Conservation (phyloP, 2,329 filamentous ascomycete species). For the Verticillium longisporum region DNA sequence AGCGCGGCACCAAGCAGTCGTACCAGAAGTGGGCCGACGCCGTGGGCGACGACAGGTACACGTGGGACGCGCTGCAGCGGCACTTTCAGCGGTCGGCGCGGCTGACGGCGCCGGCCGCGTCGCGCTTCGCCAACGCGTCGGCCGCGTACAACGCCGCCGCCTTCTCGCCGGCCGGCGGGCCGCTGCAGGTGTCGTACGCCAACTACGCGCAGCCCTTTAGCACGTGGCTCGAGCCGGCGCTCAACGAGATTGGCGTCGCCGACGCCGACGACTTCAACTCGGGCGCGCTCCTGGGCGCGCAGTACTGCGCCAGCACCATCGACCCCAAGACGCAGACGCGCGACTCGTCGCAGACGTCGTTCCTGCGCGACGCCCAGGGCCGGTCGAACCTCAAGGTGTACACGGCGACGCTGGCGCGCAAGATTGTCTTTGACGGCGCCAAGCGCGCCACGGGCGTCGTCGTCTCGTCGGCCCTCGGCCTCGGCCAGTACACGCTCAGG, state of each 20-base stretch:
- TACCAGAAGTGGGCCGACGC: conserved; percentile 22
- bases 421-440: conserved; percentile 32
- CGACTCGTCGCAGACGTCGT: conserved; percentile 28
- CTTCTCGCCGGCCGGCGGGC: conserved; percentile 16
- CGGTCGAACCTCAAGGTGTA: conserved; percentile 30
- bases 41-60: conserved; percentile 21
- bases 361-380: conserved; percentile 18
- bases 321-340: conserved; percentile 17
- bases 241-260: conserved; percentile 32
- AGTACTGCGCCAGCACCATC: conserved; percentile 21
- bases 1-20: conserved; percentile 15
- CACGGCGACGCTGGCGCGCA: conserved; percentile 31
- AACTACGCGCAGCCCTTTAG: conserved; percentile 16
- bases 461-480: conserved; percentile 14
- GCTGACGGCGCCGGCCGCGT: conserved; percentile 21
- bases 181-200: conserved; percentile 17
- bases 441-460: conserved; percentile 33
- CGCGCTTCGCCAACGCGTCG: conserved; percentile 14
- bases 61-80: conserved; percentile 20
- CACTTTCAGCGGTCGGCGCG: conserved; percentile 22
- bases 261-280: conserved; percentile 27
- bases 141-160: conserved; percentile 17
- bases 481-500: conserved; percentile 8
- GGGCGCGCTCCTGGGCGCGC: conserved; percentile 29
- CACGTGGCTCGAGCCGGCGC: conserved; percentile 18